Evolutionary conservation across 2,329 filamentous ascomycete species (phyloP).

Genomic region (Neonectria punicea): DNA sequence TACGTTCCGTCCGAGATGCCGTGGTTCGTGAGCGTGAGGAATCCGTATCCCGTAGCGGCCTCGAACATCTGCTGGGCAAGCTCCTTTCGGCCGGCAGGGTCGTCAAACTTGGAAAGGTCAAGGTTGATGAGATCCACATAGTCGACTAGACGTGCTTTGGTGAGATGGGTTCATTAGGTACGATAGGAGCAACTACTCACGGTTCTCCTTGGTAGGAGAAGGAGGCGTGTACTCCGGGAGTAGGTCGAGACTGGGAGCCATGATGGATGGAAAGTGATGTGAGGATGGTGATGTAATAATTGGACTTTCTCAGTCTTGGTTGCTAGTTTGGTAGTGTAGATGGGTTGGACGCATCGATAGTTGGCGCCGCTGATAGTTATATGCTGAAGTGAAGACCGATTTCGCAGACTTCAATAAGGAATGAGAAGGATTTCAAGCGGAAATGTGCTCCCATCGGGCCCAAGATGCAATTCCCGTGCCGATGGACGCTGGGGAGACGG

Average conservation of each 20-base stretch:
- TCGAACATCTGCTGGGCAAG: slow-evolving; percentile 45
- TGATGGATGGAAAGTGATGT: background rate
- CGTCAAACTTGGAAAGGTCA: slow-evolving; percentile 43
- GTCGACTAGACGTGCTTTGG: slow-evolving; percentile 27
- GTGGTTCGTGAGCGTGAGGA: slow-evolving; percentile 42
- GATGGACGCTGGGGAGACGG: background rate
- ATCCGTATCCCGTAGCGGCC: slow-evolving; percentile 42
- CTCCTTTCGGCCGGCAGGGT: slow-evolving; percentile 37
- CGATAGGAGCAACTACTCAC: background rate
- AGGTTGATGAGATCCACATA: slow-evolving; percentile 44
- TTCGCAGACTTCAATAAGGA: slow-evolving; percentile 1
- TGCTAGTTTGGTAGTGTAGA: background rate
- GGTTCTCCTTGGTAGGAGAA: slow-evolving; percentile 16
- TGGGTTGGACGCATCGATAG: background rate
- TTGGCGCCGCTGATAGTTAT: slow-evolving; percentile 6
- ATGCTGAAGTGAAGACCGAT: slow-evolving; percentile 6
- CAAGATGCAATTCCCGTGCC: background rate
- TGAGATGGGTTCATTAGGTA: background rate
- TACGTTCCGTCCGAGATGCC: slow-evolving; percentile 43
- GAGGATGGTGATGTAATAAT: background rate
- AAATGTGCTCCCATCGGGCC: background rate
- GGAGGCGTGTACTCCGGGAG: slow-evolving; percentile 21
- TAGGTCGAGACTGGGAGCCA: slow-evolving; percentile 12
- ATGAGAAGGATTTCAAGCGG: background rate
- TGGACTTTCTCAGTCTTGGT: background rate